Evolutionary conservation across 345 rosid genomes (phyloP), one percentile per base, ranked within the genome.

Genomic region (Citrus glauca): DNA sequence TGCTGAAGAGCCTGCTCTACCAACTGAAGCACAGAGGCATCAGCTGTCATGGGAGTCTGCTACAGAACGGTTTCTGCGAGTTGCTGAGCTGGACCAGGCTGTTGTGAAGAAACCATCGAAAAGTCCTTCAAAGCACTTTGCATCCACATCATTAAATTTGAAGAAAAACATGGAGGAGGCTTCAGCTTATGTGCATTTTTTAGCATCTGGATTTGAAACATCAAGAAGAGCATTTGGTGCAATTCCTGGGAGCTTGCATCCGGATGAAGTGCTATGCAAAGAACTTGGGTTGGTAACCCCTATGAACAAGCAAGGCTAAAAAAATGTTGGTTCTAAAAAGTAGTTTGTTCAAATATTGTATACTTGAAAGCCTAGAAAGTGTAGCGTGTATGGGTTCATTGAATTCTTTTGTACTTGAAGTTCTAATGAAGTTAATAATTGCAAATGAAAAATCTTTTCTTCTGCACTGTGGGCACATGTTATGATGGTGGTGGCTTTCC

Each of bases 1-100:
- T 30, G 48, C 72, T 35, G 98, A 91, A 79, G 90, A 91, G 81
- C 97, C 99, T 22, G 81, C 82, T 7, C 89, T 84, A 55, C 78
- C 85, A 82, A 90, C 89, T 7, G 95, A 90, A 72, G 85, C 89
- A 27, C 90, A 92, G 80, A 89, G 93, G 65, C 84, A 88, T 79
- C 89, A 89, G 57, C 85, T 95, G 56, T 92, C 98, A 7, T 93
- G 98, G 98, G 97, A 96, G 80, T 91, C 97, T 4, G 98, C 99
- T 50, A 92, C 97, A 2, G 86, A 91, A 53, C 85, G 97, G 73
- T 96, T 96, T 84, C 77, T 95, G 77, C 82, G 69, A 74, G 90
- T 83, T 66, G 80, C 91, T 22, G 89, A 84, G 76, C 81, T 93
- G 53, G 86, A 82, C 45, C 77, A 77, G 73, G 78, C 37, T 25